A percentile compares a stretch with the other conserved stretches of the same genome.
These are phyloP conservation scores for Fusarium goolgardi DNA, from an alignment of 2,329 filamentous ascomycete species.

Conservation along the genomic window DNA sequence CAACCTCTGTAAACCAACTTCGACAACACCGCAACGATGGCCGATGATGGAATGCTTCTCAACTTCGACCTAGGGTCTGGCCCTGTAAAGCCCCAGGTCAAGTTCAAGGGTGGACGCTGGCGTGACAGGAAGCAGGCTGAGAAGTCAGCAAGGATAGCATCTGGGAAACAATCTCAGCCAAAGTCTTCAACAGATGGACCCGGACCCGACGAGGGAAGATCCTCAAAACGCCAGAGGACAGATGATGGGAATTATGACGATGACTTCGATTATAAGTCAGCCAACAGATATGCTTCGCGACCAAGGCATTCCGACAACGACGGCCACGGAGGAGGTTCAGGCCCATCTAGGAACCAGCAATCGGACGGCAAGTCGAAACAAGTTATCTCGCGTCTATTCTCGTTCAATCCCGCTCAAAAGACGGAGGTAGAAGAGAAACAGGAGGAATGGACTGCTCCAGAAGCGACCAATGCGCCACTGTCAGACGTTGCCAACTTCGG, in stretches of 20 bases:
- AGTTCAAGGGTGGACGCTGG: conserved; percentile 93
- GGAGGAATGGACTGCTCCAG: conserved; percentile 66
- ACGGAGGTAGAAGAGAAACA: conserved; percentile 67
- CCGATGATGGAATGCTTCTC: conserved; percentile 93
- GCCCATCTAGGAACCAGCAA: conserved; percentile 41
- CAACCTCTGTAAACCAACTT: conserved; percentile 32
- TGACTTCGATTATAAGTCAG: conserved; percentile 34
- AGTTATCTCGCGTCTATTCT: conserved; percentile 91
- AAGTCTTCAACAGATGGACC: conserved; percentile 42
- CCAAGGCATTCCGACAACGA: conserved; percentile 31
- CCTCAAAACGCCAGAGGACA: conserved; percentile 60
- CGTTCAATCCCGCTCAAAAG: conserved; percentile 82
- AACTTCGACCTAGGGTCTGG: conserved; percentile 85
- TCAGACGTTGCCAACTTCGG: conserved; percentile 88
- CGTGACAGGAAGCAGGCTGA: conserved; percentile 82
- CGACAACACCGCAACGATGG: conserved; percentile 67
- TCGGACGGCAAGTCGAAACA: conserved; percentile 56
- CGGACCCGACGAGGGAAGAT: conserved; percentile 50
- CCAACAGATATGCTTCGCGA: conserved; percentile 22
- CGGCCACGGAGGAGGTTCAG: conserved; percentile 24
- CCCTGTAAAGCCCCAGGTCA: conserved; percentile 69
- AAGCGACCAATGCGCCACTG: conserved; percentile 91
- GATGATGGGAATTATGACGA: conserved; percentile 32
- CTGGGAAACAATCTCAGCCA: conserved; percentile 34
- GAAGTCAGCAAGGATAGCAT: conserved; percentile 49